phyloP scores from a whole-genome alignment of 306 rosid species.

The Rosa lucieae region DNA sequence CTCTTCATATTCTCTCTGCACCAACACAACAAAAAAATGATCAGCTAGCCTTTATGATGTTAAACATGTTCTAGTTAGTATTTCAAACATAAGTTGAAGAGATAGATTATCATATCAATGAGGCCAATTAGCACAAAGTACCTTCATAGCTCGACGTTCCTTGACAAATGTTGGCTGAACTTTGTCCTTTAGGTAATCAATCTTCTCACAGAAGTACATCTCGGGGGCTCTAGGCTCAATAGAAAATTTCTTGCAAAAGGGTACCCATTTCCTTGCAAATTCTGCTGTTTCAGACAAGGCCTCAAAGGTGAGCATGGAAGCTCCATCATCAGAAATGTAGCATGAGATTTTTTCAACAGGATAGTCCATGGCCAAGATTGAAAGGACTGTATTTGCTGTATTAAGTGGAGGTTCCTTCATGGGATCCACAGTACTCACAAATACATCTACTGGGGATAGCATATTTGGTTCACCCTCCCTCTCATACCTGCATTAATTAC shows the following conservation, averaged over 20 bases:
- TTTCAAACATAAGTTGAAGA: not conserved
- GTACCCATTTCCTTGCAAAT: constrained; percentile 92
- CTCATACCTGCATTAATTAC: constrained; percentile 61
- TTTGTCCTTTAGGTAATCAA: constrained; percentile 89
- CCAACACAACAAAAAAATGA: constrained; percentile 19
- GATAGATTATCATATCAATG: not conserved
- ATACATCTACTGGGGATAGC: constrained; percentile 84
- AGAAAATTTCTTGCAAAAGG: constrained; percentile 80
- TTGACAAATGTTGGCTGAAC: constrained; percentile 97
- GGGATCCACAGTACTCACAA: constrained; percentile 97
- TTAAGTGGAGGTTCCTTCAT: constrained; percentile 95
- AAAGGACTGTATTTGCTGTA: constrained; percentile 86
- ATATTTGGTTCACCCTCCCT: constrained; percentile 83
- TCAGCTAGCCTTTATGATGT: not conserved
- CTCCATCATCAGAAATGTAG: constrained; percentile 93
- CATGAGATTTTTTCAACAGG: constrained; percentile 89
- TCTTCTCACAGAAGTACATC: constrained; percentile 82
- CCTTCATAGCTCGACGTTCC: constrained; percentile 98
- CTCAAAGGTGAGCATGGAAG: constrained; percentile 93
- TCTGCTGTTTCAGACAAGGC: constrained; percentile 87
- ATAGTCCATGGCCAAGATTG: constrained; percentile 89
- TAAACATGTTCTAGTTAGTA: not conserved
- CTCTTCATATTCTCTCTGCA: constrained; percentile 94
- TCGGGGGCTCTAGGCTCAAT: constrained; percentile 95
- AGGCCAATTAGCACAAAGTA: constrained; percentile 17